phyloP scores from a whole-genome alignment of 1,284 basidiomycete species.

The Cutaneotrichosporon cavernicola region DNA sequence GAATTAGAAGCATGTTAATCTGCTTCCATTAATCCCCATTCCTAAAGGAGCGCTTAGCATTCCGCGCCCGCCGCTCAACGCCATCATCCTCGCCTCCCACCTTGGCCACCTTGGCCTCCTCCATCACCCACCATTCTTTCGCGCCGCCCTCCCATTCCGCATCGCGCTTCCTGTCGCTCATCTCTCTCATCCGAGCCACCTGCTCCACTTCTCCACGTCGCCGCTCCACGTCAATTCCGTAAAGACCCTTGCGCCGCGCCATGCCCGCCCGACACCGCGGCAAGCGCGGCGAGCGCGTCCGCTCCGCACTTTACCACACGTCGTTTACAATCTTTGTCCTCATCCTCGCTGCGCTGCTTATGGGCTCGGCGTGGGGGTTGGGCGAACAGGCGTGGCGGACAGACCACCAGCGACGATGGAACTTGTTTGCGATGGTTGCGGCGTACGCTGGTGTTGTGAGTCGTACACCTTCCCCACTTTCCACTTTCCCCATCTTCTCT shows the following conservation, averaged over 20 bases:
- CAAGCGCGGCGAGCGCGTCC: slow-evolving; percentile 19
- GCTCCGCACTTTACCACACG: slow-evolving; percentile 46
- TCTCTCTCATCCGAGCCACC: no score
- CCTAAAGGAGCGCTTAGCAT: neutral
- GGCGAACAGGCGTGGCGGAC: slow-evolving; percentile 48
- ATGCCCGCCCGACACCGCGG: neutral
- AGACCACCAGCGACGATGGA: slow-evolving; percentile 43
- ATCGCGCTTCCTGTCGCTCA: no score
- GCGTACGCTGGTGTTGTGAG: slow-evolving; percentile 46
- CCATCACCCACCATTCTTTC: no score
- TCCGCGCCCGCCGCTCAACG: no score
- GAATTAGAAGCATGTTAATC: neutral
- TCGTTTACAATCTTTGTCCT: slow-evolving; percentile 47
- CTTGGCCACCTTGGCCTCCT: no score
- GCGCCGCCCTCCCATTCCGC: no score
- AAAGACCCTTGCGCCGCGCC: neutral
- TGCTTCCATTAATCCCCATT: neutral
- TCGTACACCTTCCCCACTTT: slow-evolving; percentile 7
- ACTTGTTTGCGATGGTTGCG: slow-evolving; percentile 46
- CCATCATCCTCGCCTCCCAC: no score
- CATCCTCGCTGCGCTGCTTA: slow-evolving; percentile 39
- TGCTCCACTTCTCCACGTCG: neutral
- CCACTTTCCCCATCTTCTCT: no score
- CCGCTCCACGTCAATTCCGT: neutral
- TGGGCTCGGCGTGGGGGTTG: slow-evolving; percentile 44